Conservation (phyloP, 495 filamentous ascomycete species). For the Elaphomyces granulatus region DNA sequence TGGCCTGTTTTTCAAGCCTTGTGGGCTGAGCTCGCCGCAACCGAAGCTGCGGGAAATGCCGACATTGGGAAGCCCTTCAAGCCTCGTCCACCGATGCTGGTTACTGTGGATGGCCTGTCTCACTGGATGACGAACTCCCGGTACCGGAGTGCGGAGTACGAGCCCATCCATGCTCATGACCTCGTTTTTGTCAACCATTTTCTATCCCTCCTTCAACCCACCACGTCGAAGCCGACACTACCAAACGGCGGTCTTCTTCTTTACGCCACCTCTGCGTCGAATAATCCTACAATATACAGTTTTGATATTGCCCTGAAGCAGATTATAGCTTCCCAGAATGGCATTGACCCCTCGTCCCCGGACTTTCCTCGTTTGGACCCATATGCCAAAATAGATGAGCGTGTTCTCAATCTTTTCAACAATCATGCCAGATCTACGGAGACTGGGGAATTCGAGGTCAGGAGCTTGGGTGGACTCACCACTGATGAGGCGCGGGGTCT, state of each 20-base stretch:
- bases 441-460: slow-evolving; percentile 37
- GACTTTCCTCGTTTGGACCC: slow-evolving; percentile 44
- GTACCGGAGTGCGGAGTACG: slow-evolving; percentile 53
- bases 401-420: slow-evolving; percentile 41
- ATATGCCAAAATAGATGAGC: slow-evolving; percentile 51
- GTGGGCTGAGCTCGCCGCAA: slow-evolving; percentile 59
- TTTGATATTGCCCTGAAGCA: slow-evolving; percentile 52
- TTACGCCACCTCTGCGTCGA: slow-evolving; percentile 54
- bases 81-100: slow-evolving; percentile 60
- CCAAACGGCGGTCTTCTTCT: slow-evolving; percentile 68
- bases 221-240: slow-evolving; percentile 33
- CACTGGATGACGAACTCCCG: slow-evolving; percentile 65
- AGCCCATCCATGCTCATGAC: slow-evolving; percentile 77
- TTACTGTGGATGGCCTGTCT: slow-evolving; percentile 61
- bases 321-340: slow-evolving; percentile 26
- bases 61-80: slow-evolving; percentile 16
- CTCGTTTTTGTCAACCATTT: slow-evolving; percentile 65
- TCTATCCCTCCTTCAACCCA: slow-evolving; percentile 46
- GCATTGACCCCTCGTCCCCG: slow-evolving; percentile 16
- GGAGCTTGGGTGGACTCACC: slow-evolving; percentile 47
- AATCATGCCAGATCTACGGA: slow-evolving; percentile 11
- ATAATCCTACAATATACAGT: slow-evolving; percentile 43
- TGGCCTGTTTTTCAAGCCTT: slow-evolving; percentile 73
- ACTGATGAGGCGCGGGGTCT: slow-evolving; percentile 62
- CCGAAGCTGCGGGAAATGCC: slow-evolving; percentile 6